Base-by-base conservation (phyloP, 2,329 filamentous ascomycete species). In the Fusarium liriodendri region DNA sequence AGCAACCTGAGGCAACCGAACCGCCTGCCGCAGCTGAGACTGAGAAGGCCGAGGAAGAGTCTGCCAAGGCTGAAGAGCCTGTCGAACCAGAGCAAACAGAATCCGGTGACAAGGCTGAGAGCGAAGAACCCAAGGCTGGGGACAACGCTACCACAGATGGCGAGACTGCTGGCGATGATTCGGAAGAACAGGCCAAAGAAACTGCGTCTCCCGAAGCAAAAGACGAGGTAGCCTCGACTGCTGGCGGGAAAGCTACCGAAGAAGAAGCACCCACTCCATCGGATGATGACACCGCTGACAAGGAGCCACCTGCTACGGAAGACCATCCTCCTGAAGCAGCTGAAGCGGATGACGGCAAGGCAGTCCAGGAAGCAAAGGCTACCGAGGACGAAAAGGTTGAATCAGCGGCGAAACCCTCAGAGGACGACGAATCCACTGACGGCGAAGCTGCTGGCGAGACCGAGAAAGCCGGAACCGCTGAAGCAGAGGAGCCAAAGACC, bases 161-260 rank as follows among this genome's bases (percentile, higher is more conserved):
- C 7, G 42, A 61, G n/a, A 35, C 59, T 18, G 16, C 42, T 18
- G 59, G 45, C 10, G 38, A 33, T 61, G n/a, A 33, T 16, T 35
- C 38, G 11, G 67, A 62, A 32, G 38, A 60, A 27, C 25, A 37
- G 20, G n/a, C 54, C 11, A 45, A 38, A 33, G 22, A 29, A 35
- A 27, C 37, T 32, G 11, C 57, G 22, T 22, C 66, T 45, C 72
- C 52, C 60, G 35, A 67, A 70, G 42, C 47, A 50, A 22, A 70
- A 25, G 60, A 76, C 52, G 60, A 73, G 62, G 42, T 64, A 47
- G n/a, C 13, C 22, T 47, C 22, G 22, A 47, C 42, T 47, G 14
- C 22, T 47, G 42, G 13, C 42, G 42, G 14, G 42, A 47, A 47
- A 47, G 22, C 11, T 47, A 25, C 42, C 7, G 22, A 47, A 18